A percentile compares a stretch with the other conserved stretches of the same genome.
These are phyloP conservation scores for Arxiozyma heterogenica DNA, from an alignment of 1,139 yeast species.

Conservation along the genomic window DNA sequence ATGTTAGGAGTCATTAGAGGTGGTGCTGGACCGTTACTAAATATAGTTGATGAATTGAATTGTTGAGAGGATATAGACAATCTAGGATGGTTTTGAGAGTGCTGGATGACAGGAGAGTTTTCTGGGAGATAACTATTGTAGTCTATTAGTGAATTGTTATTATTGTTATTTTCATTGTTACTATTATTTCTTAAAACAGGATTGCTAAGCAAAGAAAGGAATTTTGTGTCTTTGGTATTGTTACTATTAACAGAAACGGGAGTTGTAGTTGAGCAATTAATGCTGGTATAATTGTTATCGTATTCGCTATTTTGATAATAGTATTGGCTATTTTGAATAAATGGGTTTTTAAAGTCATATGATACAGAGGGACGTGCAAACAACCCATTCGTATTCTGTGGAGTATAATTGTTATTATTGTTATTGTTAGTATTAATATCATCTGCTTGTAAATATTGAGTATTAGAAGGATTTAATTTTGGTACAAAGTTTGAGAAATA, in stretches of 20 bases:
- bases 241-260: not conserved
- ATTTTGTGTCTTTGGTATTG: not conserved
- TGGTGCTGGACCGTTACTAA: not conserved
- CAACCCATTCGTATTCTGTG: not conserved
- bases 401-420: not conserved
- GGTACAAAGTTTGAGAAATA: not conserved
- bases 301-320: not conserved
- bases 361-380: not conserved
- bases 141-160: not conserved
- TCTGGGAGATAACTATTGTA: conserved; percentile 1
- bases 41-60: not conserved
- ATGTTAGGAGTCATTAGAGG: not conserved
- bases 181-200: not conserved
- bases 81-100: not conserved
- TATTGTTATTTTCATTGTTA: not conserved
- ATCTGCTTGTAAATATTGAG: not conserved
- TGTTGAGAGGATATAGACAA: not conserved
- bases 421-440: not conserved
- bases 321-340: not conserved
- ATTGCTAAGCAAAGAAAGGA: not conserved
- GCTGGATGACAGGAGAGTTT: not conserved
- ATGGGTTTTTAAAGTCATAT: not conserved
- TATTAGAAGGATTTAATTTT: not conserved
- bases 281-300: not conserved
- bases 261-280: not conserved